Conservation (phyloP, 768 basidiomycete species). For the Suillus brevipes region DNA sequence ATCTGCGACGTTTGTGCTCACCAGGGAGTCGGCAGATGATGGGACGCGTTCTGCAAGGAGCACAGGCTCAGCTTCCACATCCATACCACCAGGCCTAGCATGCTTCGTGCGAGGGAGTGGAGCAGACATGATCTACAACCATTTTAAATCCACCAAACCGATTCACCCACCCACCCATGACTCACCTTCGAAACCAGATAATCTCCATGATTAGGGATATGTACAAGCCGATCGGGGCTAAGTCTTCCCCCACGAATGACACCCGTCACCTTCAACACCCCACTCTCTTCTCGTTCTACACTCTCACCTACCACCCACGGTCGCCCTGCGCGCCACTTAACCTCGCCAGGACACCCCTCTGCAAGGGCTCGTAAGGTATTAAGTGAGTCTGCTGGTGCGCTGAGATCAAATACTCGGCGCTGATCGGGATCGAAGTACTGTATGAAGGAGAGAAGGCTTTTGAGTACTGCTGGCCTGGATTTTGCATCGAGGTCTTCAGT, state of each 20-base stretch:
- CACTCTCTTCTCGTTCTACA: slow-evolving; percentile 57
- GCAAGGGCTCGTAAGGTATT: slow-evolving; percentile 77
- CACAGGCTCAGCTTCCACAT: slow-evolving; percentile 52
- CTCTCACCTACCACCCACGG: slow-evolving; percentile 75
- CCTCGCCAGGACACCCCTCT: slow-evolving; percentile 79
- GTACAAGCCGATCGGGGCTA: slow-evolving; percentile 82
- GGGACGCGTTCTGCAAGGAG: slow-evolving; percentile 61
- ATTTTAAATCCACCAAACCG: neutral
- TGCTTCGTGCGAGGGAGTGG: slow-evolving; percentile 40
- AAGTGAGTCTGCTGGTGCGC: slow-evolving; percentile 60
- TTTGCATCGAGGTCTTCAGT: slow-evolving; percentile 56
- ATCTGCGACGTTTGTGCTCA: slow-evolving; percentile 86
- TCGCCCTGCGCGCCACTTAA: slow-evolving; percentile 82
- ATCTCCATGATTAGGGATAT: slow-evolving; percentile 87
- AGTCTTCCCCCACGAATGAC: slow-evolving; percentile 76
- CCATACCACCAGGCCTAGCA: slow-evolving; percentile 52
- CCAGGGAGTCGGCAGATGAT: slow-evolving; percentile 77
- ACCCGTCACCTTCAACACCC: slow-evolving; percentile 75
- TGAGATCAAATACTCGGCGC: slow-evolving; percentile 72
- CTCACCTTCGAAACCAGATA: slow-evolving; percentile 79
- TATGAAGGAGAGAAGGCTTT: slow-evolving; percentile 91
- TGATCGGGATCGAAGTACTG: slow-evolving; percentile 92
- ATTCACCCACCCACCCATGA: neutral
- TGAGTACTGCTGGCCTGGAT: slow-evolving; percentile 65
- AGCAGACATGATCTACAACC: slow-evolving; percentile 67